A percentile compares a stretch with the other conserved stretches of the same genome.
Evolutionary conservation across 2,329 filamentous ascomycete species (phyloP).

Genomic region (Cryoendolithus antarcticus): DNA sequence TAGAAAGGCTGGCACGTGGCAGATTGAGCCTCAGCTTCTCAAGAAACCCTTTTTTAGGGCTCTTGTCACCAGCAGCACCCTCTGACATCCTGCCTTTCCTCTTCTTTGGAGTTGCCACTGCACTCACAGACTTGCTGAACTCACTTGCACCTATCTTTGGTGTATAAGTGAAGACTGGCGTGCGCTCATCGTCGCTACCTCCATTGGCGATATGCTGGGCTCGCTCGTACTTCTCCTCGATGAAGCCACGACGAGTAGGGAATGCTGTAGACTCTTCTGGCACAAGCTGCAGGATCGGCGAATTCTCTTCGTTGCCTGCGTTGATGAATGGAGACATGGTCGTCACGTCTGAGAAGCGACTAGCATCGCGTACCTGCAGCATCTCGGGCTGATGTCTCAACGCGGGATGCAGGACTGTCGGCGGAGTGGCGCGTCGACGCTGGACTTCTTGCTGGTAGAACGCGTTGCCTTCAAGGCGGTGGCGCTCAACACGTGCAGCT

Average conservation of each 20-base stretch:
- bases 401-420: constrained; percentile 13
- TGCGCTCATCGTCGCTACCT: constrained; percentile 22
- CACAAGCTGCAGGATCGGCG: constrained; percentile 10
- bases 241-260: constrained; percentile 26
- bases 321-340: constrained; percentile 19
- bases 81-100: constrained; percentile 2
- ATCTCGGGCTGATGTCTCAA: background rate
- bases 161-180: constrained; percentile 16
- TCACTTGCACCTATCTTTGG: constrained; percentile 12
- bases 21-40: constrained; percentile 15
- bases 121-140: constrained; percentile 7
- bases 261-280: constrained; percentile 13
- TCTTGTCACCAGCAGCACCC: constrained; percentile 16
- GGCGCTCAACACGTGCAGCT: constrained; percentile 9
- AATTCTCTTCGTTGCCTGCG: constrained; percentile 7
- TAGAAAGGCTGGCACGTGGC: background rate
- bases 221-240: constrained; percentile 29
- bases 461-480: constrained; percentile 20
- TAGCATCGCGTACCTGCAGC: background rate
- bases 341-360: constrained; percentile 11
- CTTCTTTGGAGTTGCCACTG: constrained; percentile 6
- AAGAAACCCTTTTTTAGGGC: constrained; percentile 30
- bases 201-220: constrained; percentile 12
- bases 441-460: constrained; percentile 20
- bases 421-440: constrained; percentile 10